Percentiles rank a stretch among this genome's conserved stretches.
Evolutionary conservation across 192 early-diverging fungal species (phyloP).

Genomic region (Haplosporangium gracile): DNA sequence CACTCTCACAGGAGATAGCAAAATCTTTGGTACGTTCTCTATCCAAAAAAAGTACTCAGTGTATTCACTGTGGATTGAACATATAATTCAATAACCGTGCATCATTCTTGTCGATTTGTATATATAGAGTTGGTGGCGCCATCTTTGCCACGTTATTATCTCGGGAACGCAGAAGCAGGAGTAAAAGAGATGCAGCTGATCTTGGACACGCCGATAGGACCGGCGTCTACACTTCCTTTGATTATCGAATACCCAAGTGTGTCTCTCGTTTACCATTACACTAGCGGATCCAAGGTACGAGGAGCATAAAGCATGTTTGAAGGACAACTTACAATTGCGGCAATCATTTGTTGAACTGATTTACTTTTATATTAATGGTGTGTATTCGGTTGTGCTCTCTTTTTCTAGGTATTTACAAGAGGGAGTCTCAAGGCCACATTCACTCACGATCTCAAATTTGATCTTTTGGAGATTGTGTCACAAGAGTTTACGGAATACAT

Average conservation of each 20-base stretch:
- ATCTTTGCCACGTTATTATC: conserved; percentile 38
- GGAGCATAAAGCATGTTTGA: neutral
- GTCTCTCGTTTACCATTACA: conserved; percentile 28
- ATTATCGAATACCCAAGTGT: conserved; percentile 29
- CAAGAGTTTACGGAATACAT: conserved; percentile 29
- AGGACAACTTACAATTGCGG: neutral
- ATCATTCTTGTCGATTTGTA: neutral
- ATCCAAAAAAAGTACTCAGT: neutral
- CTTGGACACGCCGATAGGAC: conserved; percentile 7
- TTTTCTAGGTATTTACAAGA: conserved; percentile 26
- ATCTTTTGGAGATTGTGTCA: conserved; percentile 31
- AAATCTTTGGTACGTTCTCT: conserved; percentile 28
- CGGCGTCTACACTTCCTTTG: conserved; percentile 5
- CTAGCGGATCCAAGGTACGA: conserved; percentile 35
- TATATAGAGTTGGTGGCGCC: conserved; percentile 22
- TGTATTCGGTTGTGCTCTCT: too few relatives aligned
- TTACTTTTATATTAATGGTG: too few relatives aligned
- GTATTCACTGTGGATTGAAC: too few relatives aligned
- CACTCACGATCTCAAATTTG: conserved; percentile 33
- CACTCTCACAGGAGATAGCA: conserved; percentile 22
- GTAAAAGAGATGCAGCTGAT: conserved; percentile 36
- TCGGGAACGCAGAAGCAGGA: conserved; percentile 28
- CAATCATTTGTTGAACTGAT: neutral
- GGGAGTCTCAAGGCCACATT: conserved; percentile 38
- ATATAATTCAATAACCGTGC: too few relatives aligned